Percentiles rank a stretch among this genome's conserved stretches.
phyloP scores from a whole-genome alignment of 2,329 filamentous ascomycete species.

The Paecilomyces variotii region DNA sequence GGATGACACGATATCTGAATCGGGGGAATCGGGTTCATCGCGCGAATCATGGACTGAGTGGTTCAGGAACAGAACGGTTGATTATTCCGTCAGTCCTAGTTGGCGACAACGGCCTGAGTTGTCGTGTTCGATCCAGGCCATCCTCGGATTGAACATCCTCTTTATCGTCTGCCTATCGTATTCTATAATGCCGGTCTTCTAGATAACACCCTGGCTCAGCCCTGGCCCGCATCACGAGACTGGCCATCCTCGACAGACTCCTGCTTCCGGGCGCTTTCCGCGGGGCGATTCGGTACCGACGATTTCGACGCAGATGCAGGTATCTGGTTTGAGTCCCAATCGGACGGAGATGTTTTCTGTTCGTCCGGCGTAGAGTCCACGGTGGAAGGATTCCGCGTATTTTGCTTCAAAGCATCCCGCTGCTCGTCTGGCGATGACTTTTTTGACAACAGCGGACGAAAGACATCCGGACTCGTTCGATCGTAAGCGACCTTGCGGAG shows the following conservation, averaged over 20 bases:
- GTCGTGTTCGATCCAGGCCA: no score
- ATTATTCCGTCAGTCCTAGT: no score
- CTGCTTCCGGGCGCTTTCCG: background rate
- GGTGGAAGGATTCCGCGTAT: background rate
- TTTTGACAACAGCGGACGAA: background rate
- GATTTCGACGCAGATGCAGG: background rate
- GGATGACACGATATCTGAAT: no score
- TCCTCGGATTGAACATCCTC: no score
- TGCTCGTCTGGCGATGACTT: background rate
- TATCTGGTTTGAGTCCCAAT: background rate
- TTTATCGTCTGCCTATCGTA: no score
- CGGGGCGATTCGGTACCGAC: background rate
- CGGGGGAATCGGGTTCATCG: no score
- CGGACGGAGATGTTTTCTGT: background rate
- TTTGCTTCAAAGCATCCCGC: background rate
- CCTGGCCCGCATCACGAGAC: background rate
- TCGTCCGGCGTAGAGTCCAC: background rate
- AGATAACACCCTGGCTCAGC: background rate
- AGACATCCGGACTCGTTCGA: background rate
- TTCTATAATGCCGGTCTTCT: background rate
- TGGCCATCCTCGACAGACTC: background rate
- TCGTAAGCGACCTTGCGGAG: slow-evolving; percentile 12
- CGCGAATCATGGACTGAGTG: no score
- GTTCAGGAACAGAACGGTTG: no score
- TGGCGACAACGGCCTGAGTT: no score